Evolutionary conservation across 2,329 filamentous ascomycete species (phyloP).

Genomic region (Monosporascus sp.): DNA sequence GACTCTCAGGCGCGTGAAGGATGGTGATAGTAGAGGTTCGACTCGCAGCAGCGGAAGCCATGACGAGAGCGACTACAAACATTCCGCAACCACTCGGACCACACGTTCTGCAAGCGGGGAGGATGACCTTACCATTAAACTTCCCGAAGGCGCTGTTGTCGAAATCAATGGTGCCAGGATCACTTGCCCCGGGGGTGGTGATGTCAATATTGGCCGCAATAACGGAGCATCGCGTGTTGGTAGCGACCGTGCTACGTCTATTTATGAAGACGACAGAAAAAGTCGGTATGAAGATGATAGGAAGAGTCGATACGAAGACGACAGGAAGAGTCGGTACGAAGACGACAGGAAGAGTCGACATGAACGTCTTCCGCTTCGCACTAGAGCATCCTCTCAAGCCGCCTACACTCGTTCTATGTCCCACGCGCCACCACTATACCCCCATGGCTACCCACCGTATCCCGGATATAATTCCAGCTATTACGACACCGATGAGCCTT

Average conservation of each 20-base stretch:
- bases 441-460: conserved; percentile 1
- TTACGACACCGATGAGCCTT: conserved; percentile 2
- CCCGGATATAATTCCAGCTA: conserved; percentile 1
- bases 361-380: conserved; percentile 40
- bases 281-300: conserved; percentile 17
- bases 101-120: conserved; percentile 49
- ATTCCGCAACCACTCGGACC: conserved; percentile 56
- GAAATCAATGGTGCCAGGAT: conserved; percentile 54
- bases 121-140: conserved; percentile 58
- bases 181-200: conserved; percentile 52
- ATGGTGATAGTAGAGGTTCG: conserved; percentile 48
- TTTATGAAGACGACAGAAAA: conserved; percentile 44
- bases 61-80: conserved; percentile 59
- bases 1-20: conserved; percentile 44
- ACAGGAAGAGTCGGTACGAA: not conserved
- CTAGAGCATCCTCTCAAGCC: conserved; percentile 45
- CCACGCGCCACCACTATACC: conserved; percentile 1
- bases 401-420: conserved; percentile 30
- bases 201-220: conserved; percentile 48
- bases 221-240: conserved; percentile 34
- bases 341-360: conserved; percentile 21
- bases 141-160: conserved; percentile 51
- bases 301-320: not conserved
- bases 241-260: conserved; percentile 47
- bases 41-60: conserved; percentile 55